Evolutionary conservation across 768 basidiomycete genomes (phyloP).

Genomic region (Cystobasidiopsis lactophilus): DNA sequence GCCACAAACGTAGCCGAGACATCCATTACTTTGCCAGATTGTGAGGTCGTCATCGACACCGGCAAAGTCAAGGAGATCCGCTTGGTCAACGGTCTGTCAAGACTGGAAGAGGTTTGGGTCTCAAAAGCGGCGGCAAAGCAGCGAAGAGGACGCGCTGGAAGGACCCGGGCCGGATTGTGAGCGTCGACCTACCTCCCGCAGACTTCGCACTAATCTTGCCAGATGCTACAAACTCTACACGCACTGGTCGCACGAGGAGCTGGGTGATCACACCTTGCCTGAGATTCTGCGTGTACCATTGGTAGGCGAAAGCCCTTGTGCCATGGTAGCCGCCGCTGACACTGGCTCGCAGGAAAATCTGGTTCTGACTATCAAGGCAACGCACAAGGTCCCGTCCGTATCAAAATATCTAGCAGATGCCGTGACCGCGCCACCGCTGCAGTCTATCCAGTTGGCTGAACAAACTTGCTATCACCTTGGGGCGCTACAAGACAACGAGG

Average conservation of each 20-base stretch:
- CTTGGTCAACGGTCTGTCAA: constrained; percentile 45
- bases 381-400: constrained; percentile 53
- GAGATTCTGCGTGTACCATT: constrained; percentile 74
- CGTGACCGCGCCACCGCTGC: constrained; percentile 57
- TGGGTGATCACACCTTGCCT: constrained; percentile 53
- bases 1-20: constrained; percentile 85
- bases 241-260: constrained; percentile 38
- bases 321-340: too few species aligned
- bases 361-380: constrained; percentile 57
- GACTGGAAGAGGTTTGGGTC: constrained; percentile 56
- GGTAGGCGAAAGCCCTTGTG: constrained; percentile 22
- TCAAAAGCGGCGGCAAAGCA: constrained; percentile 60
- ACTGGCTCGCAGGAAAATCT: constrained; percentile 34
- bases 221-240: constrained; percentile 78
- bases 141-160: constrained; percentile 69
- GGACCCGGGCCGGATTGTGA: constrained; percentile 34
- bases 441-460: constrained; percentile 58
- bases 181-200: neutral
- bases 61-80: constrained; percentile 70
- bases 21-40: constrained; percentile 46
- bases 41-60: constrained; percentile 80
- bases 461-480: constrained; percentile 50
- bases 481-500: constrained; percentile 38
- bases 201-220: constrained; percentile 31
- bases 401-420: constrained; percentile 51